A percentile compares a stretch with the other conserved stretches of the same genome.
Conservation (phyloP, 2,329 filamentous ascomycete species). For the Epichloe bromicola region DNA sequence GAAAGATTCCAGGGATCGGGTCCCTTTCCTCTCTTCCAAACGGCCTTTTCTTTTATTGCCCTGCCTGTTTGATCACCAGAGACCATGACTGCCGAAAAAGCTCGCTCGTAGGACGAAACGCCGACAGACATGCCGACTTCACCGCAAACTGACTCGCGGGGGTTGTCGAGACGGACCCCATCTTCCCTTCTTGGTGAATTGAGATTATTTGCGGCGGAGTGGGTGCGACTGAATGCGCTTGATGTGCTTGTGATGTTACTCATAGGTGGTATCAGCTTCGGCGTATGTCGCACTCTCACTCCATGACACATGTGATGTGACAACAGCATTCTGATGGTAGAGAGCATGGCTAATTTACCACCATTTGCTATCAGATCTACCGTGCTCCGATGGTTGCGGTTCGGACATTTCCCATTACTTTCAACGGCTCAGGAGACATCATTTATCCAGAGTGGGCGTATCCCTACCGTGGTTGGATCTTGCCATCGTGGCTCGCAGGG, state of each 20-base stretch:
- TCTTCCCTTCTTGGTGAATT: neutral
- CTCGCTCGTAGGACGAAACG: neutral
- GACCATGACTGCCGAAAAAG: neutral
- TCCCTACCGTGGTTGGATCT: constrained; percentile 47
- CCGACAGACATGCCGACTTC: constrained; percentile 11
- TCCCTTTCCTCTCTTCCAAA: neutral
- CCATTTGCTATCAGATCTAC: constrained; percentile 29
- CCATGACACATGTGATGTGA: too few species aligned
- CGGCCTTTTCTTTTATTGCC: too few species aligned
- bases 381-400: constrained; percentile 38
- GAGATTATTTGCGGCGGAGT: constrained; percentile 24
- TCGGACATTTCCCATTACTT: constrained; percentile 49
- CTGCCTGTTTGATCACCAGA: neutral
- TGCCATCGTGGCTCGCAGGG: constrained; percentile 46
- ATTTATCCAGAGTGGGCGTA: constrained; percentile 53
- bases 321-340: too few species aligned
- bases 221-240: constrained; percentile 44
- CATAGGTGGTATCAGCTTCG: constrained; percentile 26
- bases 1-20: neutral
- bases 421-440: constrained; percentile 43
- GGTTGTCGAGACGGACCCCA: neutral
- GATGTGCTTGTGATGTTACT: constrained; percentile 46
- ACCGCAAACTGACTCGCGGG: constrained; percentile 5
- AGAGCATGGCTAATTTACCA: neutral
- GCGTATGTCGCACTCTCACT: constrained; percentile 11